Evolutionary conservation across 345 rosid species (phyloP).

Genomic region (Conringia planisiliqua): DNA sequence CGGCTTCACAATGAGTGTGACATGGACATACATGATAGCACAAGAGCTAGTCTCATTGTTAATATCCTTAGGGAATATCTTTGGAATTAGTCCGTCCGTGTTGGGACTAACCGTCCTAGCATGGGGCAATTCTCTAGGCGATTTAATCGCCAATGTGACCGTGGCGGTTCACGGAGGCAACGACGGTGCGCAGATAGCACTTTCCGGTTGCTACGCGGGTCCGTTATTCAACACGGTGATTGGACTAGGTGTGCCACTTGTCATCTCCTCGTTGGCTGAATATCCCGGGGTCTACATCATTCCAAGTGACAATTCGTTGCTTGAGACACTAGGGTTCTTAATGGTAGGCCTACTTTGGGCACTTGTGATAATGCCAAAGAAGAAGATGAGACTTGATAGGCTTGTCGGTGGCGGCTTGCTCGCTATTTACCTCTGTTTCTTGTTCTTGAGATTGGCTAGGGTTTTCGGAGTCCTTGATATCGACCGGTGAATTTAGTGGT

Average conservation of each 20-base stretch:
- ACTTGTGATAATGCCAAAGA: slow-evolving; percentile 58
- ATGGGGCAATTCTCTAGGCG: slow-evolving; percentile 94
- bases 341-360: slow-evolving; percentile 76
- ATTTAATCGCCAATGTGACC: slow-evolving; percentile 66
- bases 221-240: slow-evolving; percentile 74
- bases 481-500: slow-evolving; percentile 10
- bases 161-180: slow-evolving; percentile 67
- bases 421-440: slow-evolving; percentile 50
- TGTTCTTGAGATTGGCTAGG: slow-evolving; percentile 48
- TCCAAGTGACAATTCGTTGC: slow-evolving; percentile 48
- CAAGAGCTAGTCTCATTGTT: slow-evolving; percentile 78
- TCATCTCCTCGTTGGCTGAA: slow-evolving; percentile 49
- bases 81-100: slow-evolving; percentile 64
- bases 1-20: slow-evolving; percentile 84
- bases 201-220: slow-evolving; percentile 88
- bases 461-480: slow-evolving; percentile 35
- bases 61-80: slow-evolving; percentile 61
- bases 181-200: slow-evolving; percentile 69
- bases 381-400: slow-evolving; percentile 65
- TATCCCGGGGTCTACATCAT: slow-evolving; percentile 53
- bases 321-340: slow-evolving; percentile 72
- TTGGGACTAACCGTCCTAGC: slow-evolving; percentile 81
- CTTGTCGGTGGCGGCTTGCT: slow-evolving; percentile 69
- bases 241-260: slow-evolving; percentile 73
- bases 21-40: slow-evolving; percentile 82